phyloP scores from a whole-genome alignment of 495 filamentous ascomycete species.

The Terfezia boudieri region DNA sequence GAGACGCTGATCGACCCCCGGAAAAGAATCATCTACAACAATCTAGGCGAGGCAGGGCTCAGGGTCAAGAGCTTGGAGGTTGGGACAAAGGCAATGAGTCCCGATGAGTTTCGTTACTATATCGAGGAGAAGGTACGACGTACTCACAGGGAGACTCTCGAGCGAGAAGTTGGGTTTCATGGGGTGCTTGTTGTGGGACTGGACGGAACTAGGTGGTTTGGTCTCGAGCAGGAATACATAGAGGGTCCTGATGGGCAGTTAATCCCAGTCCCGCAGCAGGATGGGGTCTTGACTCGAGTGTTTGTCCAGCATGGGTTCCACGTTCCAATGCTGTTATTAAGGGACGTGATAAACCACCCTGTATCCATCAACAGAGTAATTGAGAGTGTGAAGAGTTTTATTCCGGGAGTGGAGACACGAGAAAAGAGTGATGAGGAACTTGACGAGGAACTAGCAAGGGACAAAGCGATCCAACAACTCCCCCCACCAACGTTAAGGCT shows the following conservation, averaged over 20 bases:
- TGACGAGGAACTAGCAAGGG: neutral
- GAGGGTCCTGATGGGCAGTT: neutral
- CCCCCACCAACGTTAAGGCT: slow-evolving; percentile 2
- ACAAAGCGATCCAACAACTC: neutral
- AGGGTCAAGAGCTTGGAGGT: slow-evolving; percentile 18
- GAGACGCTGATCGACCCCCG: slow-evolving; percentile 33
- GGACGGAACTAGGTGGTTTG: slow-evolving; percentile 20
- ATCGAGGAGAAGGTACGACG: slow-evolving; percentile 27
- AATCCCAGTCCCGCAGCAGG: neutral
- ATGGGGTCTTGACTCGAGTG: neutral
- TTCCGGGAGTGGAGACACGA: neutral
- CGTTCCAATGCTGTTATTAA: slow-evolving; percentile 7
- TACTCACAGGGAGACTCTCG: slow-evolving; percentile 23
- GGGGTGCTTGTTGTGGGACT: slow-evolving; percentile 25
- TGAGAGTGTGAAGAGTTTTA: too few species aligned
- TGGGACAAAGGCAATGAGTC: slow-evolving; percentile 25
- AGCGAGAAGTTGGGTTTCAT: slow-evolving; percentile 24
- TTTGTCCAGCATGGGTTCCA: slow-evolving; percentile 10
- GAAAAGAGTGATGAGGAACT: neutral
- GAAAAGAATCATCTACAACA: slow-evolving; percentile 34
- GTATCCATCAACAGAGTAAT: neutral
- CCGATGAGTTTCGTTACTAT: slow-evolving; percentile 29
- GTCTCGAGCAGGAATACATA: neutral
- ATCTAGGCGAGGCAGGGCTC: slow-evolving; percentile 26
- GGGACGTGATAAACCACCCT: slow-evolving; percentile 5